These are phyloP conservation scores for Leishmania mexicana DNA, from an alignment of 208 protist species.

Conservation along the genomic window DNA sequence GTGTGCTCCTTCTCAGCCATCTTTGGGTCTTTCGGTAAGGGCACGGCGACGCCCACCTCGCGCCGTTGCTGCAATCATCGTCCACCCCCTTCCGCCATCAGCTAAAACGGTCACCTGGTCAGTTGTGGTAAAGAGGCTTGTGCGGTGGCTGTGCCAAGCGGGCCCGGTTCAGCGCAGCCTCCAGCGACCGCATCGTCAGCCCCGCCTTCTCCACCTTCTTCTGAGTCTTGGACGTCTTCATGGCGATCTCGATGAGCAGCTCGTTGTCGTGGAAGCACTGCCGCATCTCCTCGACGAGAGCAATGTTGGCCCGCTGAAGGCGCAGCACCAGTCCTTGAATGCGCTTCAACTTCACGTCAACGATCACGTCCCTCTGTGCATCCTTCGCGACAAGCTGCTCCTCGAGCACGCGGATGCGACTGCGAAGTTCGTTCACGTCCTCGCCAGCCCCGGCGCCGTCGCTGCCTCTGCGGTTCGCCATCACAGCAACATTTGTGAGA, in stretches of 20 bases:
- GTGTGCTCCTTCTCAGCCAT: background rate
- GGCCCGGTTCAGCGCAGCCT: slow-evolving; percentile 50
- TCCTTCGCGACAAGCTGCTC: slow-evolving; percentile 57
- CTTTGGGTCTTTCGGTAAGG: background rate
- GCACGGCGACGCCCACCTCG: background rate
- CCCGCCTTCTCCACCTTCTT: slow-evolving; percentile 52
- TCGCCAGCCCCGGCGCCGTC: background rate
- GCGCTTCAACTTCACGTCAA: slow-evolving; percentile 87
- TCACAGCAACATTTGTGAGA: slow-evolving; percentile 40
- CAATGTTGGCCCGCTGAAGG: slow-evolving; percentile 57
- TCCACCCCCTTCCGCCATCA: background rate
- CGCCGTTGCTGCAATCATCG: background rate
- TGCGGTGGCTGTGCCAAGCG: slow-evolving; percentile 44
- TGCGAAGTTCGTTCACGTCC: slow-evolving; percentile 19
- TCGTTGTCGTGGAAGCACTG: slow-evolving; percentile 58
- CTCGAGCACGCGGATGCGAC: slow-evolving; percentile 51
- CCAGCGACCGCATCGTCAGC: slow-evolving; percentile 47
- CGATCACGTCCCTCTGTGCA: slow-evolving; percentile 76
- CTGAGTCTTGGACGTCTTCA: slow-evolving; percentile 52
- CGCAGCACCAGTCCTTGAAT: slow-evolving; percentile 81
- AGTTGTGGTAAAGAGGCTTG: slow-evolving; percentile 80
- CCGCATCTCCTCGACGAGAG: slow-evolving; percentile 55
- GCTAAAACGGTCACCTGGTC: background rate
- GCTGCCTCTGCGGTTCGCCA: slow-evolving; percentile 9
- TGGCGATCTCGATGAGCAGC: slow-evolving; percentile 54